phyloP scores from a whole-genome alignment of 306 rosid species.

The cucumber (Cucumis sativus) region DNA sequence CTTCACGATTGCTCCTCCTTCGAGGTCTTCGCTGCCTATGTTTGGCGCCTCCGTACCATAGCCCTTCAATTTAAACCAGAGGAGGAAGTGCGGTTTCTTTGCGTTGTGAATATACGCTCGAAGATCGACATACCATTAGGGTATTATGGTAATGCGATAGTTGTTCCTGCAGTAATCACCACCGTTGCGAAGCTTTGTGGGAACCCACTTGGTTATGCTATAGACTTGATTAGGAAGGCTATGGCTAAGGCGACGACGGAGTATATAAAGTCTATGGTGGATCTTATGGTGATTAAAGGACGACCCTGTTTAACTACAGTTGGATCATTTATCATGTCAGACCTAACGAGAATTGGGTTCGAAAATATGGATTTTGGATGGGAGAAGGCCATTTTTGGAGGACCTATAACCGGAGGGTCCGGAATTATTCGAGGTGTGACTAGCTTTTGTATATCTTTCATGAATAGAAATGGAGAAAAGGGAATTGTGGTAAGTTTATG shows the following conservation, averaged over 20 bases:
- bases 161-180: not conserved
- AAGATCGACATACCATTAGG: slow-evolving; percentile 18
- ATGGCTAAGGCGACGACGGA: slow-evolving; percentile 18
- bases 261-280: slow-evolving; percentile 23
- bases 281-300: slow-evolving; percentile 17
- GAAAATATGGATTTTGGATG: slow-evolving; percentile 31
- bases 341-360: not conserved
- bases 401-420: slow-evolving; percentile 2
- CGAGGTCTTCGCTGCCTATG: slow-evolving; percentile 6
- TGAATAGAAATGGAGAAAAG: slow-evolving; percentile 18
- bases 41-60: slow-evolving; percentile 10
- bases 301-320: not conserved
- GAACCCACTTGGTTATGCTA: slow-evolving; percentile 8
- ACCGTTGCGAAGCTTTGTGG: not conserved
- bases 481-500: slow-evolving; percentile 17
- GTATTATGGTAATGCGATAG: slow-evolving; percentile 20
- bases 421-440: not conserved
- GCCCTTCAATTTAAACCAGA: slow-evolving; percentile 1
- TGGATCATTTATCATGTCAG: slow-evolving; percentile 13
- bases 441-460: not conserved
- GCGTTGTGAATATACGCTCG: not conserved
- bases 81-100: not conserved
- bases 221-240: slow-evolving; percentile 16
- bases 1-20: not conserved
- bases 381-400: slow-evolving; percentile 23